Evolutionary conservation across 805 yeast genomes (phyloP), one percentile per base, ranked within the genome.

Genomic region (Candida bentonensis): DNA sequence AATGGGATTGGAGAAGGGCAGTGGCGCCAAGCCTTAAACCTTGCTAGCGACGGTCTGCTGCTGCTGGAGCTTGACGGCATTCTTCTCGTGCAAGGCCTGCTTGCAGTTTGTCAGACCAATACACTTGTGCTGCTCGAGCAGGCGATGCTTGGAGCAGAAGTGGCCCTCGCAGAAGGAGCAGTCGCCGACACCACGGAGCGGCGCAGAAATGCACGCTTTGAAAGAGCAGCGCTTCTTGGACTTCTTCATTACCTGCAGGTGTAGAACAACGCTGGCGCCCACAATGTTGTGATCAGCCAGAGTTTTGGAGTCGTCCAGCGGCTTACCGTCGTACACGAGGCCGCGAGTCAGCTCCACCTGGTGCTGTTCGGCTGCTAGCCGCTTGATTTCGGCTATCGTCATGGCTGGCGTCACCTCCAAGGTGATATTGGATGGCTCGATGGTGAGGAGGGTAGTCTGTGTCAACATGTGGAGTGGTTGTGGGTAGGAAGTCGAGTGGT

Each of bases 91-190:
- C 52, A 85, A 77, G 54, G 73, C 76, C 54, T 85, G 88, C 67
- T 84, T 84, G 67, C 94, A 85, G 51, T 66, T 71, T 56, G 79
- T 81, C 47, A 86, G 70, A 4, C 92, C 94, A 46, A 72, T 68
- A 59, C 96, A 86, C 47, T 70, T 60, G 63, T 86, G 96, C 61
- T 79, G 86, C 62, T 86, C 96, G 64, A 87, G 68, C 45, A 86
- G 68, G 46, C 96, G 73, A 65, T 86, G 96, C 55, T 82, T 81
- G 25, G 89, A 80, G 62, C 96, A 86, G 61, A 76, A 86, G 56
- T 79, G 81, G 40, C 94, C 94, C 41, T 75, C 74, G 61, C 96
- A 86, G 58, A 79, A 82, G 44, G 78, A 73, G 61, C 96, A 86
- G 59, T 80, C 87, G 41, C 96, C 96, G 39, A 84, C 74, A 42